Evolutionary conservation across 1,284 basidiomycete species (phyloP), one percentile per base, ranked within the genome.

Genomic region (Austropuccinia psidii): DNA sequence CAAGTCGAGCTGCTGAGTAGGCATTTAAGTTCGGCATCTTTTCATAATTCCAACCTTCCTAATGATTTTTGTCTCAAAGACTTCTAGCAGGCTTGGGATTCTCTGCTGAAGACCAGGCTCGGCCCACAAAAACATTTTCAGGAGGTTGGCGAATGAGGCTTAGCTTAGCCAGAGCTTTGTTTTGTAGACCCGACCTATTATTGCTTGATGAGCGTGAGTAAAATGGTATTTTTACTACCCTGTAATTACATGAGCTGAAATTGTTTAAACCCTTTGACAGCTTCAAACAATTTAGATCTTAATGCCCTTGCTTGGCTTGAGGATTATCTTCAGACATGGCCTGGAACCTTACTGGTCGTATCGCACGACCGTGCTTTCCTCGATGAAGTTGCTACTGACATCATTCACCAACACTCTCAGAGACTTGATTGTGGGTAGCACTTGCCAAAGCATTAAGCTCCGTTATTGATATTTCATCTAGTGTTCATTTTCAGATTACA

Each of bases 351-450:
- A 21, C 87, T 99, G 45, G 94, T 98, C 50, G 96, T 98, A 39
- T 97, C 95, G 75, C 96, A 99, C 86, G 96, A 99, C 82, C 89
- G 96, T 79, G 91, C 95, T 35, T 98, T 99, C 87, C 84, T 98
- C 85, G 94, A 98, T 82, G 90, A 91, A 31, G 91, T 97, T 15
- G 77, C 77, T 27, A 83, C 82, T 43, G 81, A 82, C 76, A 98
- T 98, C 78, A 88, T 98, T 43, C 93, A 98, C 81, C 93, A 97
- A 83, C 95, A 98, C 82, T 94, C 91, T 1, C 90, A 87, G 75
- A 86, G 96, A 66, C 85, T 99, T 29, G 95, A 98, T 81, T 98
- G 98, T 81, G 91, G 78, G 60, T 81, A 75, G 7, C 39, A 55
- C 39, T 39, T 39, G 24, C 17, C 31, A 41, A 31, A 37, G 1